Evolutionary conservation across 176 grass and related monocot genomes (phyloP).

Genomic region (Canna indica): DNA sequence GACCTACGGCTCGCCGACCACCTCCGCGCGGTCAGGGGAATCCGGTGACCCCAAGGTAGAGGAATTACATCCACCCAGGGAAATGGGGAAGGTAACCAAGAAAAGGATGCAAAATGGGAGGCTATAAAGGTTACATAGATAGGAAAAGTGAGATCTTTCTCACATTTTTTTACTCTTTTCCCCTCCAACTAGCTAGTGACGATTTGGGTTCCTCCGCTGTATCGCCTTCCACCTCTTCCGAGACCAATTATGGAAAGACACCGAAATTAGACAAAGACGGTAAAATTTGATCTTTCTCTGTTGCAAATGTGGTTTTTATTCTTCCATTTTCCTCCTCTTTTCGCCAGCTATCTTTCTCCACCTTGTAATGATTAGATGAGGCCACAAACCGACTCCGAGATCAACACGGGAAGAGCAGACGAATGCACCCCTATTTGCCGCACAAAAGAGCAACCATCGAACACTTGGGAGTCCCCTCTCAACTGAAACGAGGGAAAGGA

Average conservation of each 20-base stretch:
- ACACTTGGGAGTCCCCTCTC: not conserved
- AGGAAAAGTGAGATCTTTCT: slow-evolving; percentile 35
- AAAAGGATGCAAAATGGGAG: slow-evolving; percentile 34
- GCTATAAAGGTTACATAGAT: slow-evolving; percentile 35
- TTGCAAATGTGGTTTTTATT: not conserved
- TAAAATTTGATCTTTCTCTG: not conserved
- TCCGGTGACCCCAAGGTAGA: not conserved
- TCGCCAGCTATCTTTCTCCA: not conserved
- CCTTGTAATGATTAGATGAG: not conserved
- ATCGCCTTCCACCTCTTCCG: not conserved
- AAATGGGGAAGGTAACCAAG: slow-evolving; percentile 31
- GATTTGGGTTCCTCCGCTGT: slow-evolving; percentile 20
- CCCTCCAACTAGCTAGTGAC: slow-evolving; percentile 32
- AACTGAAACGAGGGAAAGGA: not conserved
- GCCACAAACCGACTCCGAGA: not conserved
- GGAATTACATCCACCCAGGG: slow-evolving; percentile 2
- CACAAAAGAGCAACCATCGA: not conserved
- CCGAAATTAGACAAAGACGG: not conserved
- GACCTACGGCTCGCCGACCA: not conserved
- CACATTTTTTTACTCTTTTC: slow-evolving; percentile 23
- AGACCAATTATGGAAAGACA: not conserved
- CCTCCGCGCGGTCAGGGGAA: not conserved
- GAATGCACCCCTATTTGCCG: not conserved
- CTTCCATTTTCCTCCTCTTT: not conserved
- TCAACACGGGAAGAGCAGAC: not conserved